Base-by-base conservation (phyloP, 768 basidiomycete genomes). In the Kwoniella bestiolae region DNA sequence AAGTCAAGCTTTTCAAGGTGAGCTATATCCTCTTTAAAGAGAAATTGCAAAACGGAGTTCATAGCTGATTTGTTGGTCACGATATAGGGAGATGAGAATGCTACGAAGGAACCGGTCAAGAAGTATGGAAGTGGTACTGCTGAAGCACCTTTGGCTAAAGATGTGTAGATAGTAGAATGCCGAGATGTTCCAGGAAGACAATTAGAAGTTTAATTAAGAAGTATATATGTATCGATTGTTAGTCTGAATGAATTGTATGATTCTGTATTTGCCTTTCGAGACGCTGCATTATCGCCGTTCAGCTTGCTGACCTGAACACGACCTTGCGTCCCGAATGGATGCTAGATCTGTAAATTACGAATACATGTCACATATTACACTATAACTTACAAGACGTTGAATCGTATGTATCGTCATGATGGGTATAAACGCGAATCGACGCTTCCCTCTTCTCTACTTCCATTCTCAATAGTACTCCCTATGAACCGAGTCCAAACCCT, bases 1-100 rank as follows among this genome's bases (percentile, higher is more conserved):
- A 70, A 18, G 72, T 78, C 44, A 56, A 70, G 26, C 68, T 67
- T 46, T 78, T 79, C 73, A 73, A 75, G 66, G 77, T 71, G 53
- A 63, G 67, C 56, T 50, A 14, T 26, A 14, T 18, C 26, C 47
- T 4, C 26, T 12, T 14, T n/a, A n/a, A n/a, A n/a, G n/a, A n/a
- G 25, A 5, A 8, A 53, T 7, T 26, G 18, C 8, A 32, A 7
- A 6, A 32, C 8, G 26, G 14, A 1, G 2, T 25, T 44, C 21
- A 21, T 41, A 41, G n/a, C 41, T 57, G 12, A 57, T 59, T 21
- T 57, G 14, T 0, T 11, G 12, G 2, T 57, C 34, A 3, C 1
- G 32, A 34, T 28, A 8, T 21, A 71, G 66, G 75, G 74, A 7
- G 74, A 81, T 45, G 71, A 75, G 66, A 72, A 70, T 35, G 74